A percentile compares a stretch with the other conserved stretches of the same genome.
These are phyloP conservation scores for Antrodiella citrinella DNA, from an alignment of 768 basidiomycete species.

Conservation along the genomic window DNA sequence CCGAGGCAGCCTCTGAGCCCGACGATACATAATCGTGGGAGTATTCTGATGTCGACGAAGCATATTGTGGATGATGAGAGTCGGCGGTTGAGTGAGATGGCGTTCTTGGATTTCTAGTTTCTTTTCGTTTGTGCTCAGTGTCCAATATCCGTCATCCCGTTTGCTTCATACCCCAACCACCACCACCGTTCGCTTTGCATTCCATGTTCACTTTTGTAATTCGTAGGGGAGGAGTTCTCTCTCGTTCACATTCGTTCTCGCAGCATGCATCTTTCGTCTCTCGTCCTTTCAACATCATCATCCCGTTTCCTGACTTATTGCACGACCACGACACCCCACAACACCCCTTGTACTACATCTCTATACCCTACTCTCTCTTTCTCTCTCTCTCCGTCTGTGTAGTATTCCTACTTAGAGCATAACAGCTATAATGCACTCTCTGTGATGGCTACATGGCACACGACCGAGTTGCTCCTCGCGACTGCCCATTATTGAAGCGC, in stretches of 20 bases:
- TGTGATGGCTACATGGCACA: too few species aligned
- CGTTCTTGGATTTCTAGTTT: conserved; percentile 35
- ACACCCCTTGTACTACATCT: too few species aligned
- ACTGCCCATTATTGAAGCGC: too few species aligned
- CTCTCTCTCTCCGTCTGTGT: not conserved
- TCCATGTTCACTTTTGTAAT: not conserved
- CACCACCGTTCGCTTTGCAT: not conserved
- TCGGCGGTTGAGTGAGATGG: conserved; percentile 62
- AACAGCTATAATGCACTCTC: too few species aligned
- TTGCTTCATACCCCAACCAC: too few species aligned
- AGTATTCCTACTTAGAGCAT: too few species aligned
- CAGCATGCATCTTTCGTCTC: not conserved
- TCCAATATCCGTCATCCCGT: too few species aligned
- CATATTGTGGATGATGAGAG: conserved; percentile 62
- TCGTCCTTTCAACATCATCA: not conserved
- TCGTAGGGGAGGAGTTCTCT: too few species aligned
- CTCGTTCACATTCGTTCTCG: not conserved
- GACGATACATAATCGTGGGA: conserved; percentile 50
- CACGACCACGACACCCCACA: too few species aligned
- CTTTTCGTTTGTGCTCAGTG: not conserved
- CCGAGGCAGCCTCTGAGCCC: conserved; percentile 38
- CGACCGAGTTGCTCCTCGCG: too few species aligned
- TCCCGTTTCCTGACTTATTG: not conserved
- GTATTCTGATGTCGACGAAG: conserved; percentile 43
- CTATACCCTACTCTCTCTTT: not conserved